Base-by-base conservation (phyloP, 2,329 filamentous ascomycete species). In the Aspergillus quadricinctus region DNA sequence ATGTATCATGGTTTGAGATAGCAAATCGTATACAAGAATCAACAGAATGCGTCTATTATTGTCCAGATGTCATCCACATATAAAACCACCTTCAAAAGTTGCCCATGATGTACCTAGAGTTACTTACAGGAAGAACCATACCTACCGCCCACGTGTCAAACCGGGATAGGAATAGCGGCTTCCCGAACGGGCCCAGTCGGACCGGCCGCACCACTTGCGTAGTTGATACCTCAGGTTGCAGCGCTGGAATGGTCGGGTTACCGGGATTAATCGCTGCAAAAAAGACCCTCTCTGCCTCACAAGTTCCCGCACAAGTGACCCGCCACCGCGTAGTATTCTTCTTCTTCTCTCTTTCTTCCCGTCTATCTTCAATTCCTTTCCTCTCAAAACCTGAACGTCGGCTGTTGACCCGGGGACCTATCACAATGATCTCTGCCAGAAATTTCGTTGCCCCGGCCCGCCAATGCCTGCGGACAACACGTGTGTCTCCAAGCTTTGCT, bases 371-470 rank as follows among this genome's bases (percentile, higher is more conserved):
- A 57, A 35, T 57, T 58, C 50, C 43, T 25, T 4, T 46, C 5
- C 21, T 41, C 29, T 19, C 23, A 28, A 9, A n/a, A 37, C 28
- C 41, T 49, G n/a, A 37, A 49, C 23, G 23, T 45, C 45, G 27
- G 56, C 54, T 45, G 58, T 53, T 60, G 56, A 57, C 57, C 41
- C 52, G 64, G 67, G 60, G 66, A 57, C 57, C 46, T 64, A 48
- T 68, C 82, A 88, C 74, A 72, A 96, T 96, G 92, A 82, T 96
- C 78, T 87, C 89, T 78, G 81, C 89, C 75, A 88, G 91, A 79
- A 85, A 87, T 69, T 84, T 92, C 76, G 85, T 87, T 76, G 84
- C 84, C 71, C 88, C 90, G 72, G 84, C 86, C 77, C 85, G 89
- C 77, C 90, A 95, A 81, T 90, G 85, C 83, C 80, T 92, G 77